Evolutionary conservation across 495 filamentous ascomycete species (phyloP).

Genomic region (Penicillium dipodomyicola): DNA sequence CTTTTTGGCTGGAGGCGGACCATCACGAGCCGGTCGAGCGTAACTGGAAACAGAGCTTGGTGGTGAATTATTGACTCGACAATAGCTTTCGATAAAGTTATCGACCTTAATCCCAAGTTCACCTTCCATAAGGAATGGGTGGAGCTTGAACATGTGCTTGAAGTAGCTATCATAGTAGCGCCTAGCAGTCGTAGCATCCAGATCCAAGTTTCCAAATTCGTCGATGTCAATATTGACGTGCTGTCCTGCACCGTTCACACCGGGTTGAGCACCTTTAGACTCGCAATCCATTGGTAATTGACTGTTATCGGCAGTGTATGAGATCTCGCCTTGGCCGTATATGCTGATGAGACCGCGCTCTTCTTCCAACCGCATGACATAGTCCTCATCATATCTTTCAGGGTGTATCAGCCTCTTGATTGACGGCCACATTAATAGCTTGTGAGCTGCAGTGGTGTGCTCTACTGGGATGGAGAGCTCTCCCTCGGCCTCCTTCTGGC

Average conservation of each 20-base stretch:
- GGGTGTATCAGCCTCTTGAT: slow-evolving; percentile 55
- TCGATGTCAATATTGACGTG: slow-evolving; percentile 51
- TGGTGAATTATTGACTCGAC: slow-evolving; percentile 22
- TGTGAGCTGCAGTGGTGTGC: slow-evolving; percentile 78
- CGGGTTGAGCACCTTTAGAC: slow-evolving; percentile 6
- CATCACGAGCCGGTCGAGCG: slow-evolving; percentile 14
- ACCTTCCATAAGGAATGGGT: slow-evolving; percentile 73
- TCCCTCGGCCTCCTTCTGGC: slow-evolving; percentile 38
- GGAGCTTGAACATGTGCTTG: slow-evolving; percentile 78
- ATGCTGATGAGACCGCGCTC: slow-evolving; percentile 70
- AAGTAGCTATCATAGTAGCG: slow-evolving; percentile 70
- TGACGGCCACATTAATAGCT: slow-evolving; percentile 66
- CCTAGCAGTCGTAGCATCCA: slow-evolving; percentile 59
- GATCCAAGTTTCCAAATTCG: slow-evolving; percentile 59
- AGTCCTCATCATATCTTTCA: slow-evolving; percentile 53
- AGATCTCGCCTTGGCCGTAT: slow-evolving; percentile 75
- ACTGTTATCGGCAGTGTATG: slow-evolving; percentile 46
- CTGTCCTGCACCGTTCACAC: slow-evolving; percentile 10
- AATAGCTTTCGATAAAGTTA: slow-evolving; percentile 49
- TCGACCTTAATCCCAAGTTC: slow-evolving; percentile 49
- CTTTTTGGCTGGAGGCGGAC: slow-evolving; percentile 37
- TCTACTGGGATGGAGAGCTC: slow-evolving; percentile 69
- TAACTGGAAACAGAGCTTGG: neutral
- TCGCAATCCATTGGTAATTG: slow-evolving; percentile 18
- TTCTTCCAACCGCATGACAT: slow-evolving; percentile 74